These are phyloP conservation scores for Paramecium caudatum DNA, from an alignment of 73 alveolate species.

Conservation along the genomic window DNA sequence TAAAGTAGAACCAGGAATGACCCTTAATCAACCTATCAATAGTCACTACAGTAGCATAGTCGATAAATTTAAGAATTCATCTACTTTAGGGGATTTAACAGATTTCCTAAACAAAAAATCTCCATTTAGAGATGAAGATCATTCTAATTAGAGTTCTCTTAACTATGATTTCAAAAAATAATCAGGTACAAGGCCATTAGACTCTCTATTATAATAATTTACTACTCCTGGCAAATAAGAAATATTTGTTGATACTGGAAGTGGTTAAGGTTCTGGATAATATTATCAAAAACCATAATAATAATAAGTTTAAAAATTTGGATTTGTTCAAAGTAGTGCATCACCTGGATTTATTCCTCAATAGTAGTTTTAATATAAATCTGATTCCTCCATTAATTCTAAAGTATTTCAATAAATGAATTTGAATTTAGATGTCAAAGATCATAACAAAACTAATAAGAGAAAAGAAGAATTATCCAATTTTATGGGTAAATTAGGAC, in stretches of 20 bases:
- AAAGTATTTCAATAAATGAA: slow-evolving; percentile 42
- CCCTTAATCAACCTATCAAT: not conserved
- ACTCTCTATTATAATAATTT: not conserved
- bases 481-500: slow-evolving; percentile 63
- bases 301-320: not conserved
- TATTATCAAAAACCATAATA: not conserved
- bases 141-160: not conserved
- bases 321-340: slow-evolving; percentile 33
- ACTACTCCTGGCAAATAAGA: slow-evolving; percentile 2
- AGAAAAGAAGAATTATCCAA: slow-evolving; percentile 46
- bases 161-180: not conserved
- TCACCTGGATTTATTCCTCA: slow-evolving; percentile 14
- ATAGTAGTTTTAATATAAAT: not conserved
- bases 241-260: not conserved
- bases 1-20: slow-evolving; percentile 40
- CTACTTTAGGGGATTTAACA: slow-evolving; percentile 8
- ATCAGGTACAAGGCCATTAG: not conserved
- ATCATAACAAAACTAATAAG: slow-evolving; percentile 42
- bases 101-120: slow-evolving; percentile 20
- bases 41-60: not conserved
- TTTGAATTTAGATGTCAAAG: slow-evolving; percentile 30
- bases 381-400: not conserved
- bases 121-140: not conserved
- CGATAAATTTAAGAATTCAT: slow-evolving; percentile 45
- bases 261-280: slow-evolving; percentile 15